phyloP scores from a whole-genome alignment of 768 basidiomycete species.

The Tubosaeta sp. region DNA sequence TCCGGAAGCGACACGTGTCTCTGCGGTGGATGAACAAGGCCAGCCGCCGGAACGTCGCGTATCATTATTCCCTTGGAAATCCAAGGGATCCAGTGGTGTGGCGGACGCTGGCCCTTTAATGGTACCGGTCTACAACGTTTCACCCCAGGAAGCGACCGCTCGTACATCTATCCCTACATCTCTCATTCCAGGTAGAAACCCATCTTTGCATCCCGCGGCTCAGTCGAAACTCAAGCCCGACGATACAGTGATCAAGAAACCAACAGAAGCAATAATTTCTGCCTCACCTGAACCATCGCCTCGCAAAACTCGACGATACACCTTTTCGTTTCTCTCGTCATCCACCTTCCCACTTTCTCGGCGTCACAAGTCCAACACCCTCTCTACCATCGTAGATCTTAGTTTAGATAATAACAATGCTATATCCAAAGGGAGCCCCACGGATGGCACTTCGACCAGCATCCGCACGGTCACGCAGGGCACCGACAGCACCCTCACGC shows the following conservation, averaged over 20 bases:
- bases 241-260: background rate
- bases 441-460: conserved; percentile 20
- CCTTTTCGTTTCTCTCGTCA: conserved; percentile 23
- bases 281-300: background rate
- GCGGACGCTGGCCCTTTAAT: background rate
- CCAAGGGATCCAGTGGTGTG: conserved; percentile 9
- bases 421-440: conserved; percentile 2
- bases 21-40: background rate
- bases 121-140: background rate
- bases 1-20: background rate
- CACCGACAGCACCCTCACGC: conserved; percentile 19
- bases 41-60: conserved; percentile 10
- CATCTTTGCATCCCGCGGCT: background rate
- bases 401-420: background rate
- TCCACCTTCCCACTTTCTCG: conserved; percentile 16
- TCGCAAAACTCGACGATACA: conserved; percentile 18
- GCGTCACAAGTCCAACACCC: conserved; percentile 13
- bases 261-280: background rate
- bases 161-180: background rate
- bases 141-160: background rate
- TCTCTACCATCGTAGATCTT: background rate
- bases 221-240: background rate
- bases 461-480: conserved; percentile 18
- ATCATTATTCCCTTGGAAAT: conserved; percentile 23
- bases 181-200: background rate